Base-by-base conservation (phyloP, 208 protist species). In the Leishmania turanica region DNA sequence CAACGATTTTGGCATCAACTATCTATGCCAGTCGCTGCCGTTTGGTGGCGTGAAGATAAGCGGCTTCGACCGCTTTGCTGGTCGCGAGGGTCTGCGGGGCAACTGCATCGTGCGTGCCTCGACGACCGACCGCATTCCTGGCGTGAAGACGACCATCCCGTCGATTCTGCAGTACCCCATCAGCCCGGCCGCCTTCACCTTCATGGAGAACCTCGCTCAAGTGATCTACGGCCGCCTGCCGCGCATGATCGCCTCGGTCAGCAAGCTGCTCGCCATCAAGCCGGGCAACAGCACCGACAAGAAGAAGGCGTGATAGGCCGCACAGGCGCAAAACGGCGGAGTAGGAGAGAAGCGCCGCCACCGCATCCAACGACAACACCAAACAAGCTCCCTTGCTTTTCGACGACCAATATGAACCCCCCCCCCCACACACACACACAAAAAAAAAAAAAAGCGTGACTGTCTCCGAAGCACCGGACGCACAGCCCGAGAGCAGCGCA, bases 1-100 rank as follows among this genome's bases (percentile, higher is more conserved):
- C 80, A 98, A 98, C 86, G 97, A 99, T 83, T 99, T 98, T 91
- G 97, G 96, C 84, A 94, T 99, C 79, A 98, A 96, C 75, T 99
- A 99, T 85, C 89, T 99, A 45, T 98, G 96, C 82, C 97, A 99
- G 86, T 97, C 96, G n/a, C 85, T 99, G 47, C 98, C 98, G 40
- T 99, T 99, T 87, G 98, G 98, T 85, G 98, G 98, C 42, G 92
- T 98, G 24, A 99, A 99, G 85, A 92, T 98, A 75, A 99, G 97
- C 85, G 98, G 98, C 49, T 99, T 99, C 80, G 98, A 98, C 84
- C 91, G 97, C 74, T 99, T 99, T 83, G 95, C 94, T 65, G 98
- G 98, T 56, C 90, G 87, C 60, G 97, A 99, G 83, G 98, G 98
- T 49, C 87, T 99, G 6, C 92, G 97, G 72, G 97, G 95, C 56